These are phyloP conservation scores for Scedosporium aurantiacum DNA, from an alignment of 2,329 filamentous ascomycete genomes.

Conservation along the genomic window DNA sequence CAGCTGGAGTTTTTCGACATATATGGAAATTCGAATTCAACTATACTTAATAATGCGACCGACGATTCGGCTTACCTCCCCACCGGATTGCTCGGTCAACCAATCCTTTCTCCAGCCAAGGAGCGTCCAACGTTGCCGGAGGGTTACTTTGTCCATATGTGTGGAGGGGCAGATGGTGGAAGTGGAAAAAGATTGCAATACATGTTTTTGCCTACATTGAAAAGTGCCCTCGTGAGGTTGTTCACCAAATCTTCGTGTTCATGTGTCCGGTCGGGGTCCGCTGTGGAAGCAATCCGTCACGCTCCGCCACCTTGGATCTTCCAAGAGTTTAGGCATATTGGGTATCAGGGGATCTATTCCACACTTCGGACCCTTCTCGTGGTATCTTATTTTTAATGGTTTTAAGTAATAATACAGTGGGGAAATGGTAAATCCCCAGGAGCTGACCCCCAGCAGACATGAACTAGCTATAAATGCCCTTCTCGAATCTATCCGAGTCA, in stretches of 20 bases:
- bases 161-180: background rate
- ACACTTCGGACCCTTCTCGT: too few species aligned
- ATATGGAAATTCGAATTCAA: background rate
- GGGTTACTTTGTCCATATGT: background rate
- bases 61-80: background rate
- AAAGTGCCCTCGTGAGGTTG: background rate
- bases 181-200: background rate
- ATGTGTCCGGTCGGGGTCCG: too few species aligned
- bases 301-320: background rate
- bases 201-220: background rate
- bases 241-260: too few species aligned
- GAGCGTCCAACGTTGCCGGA: background rate
- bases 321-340: too few species aligned
- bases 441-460: background rate
- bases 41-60: slow-evolving; percentile 1
- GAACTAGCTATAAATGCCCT: slow-evolving; percentile 41
- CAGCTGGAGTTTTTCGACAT: slow-evolving; percentile 1
- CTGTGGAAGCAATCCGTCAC: too few species aligned
- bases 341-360: too few species aligned
- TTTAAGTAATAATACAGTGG: too few species aligned
- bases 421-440: background rate
- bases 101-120: background rate
- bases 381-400: too few species aligned
- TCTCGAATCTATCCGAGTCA: slow-evolving; percentile 70
- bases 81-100: background rate